These are phyloP conservation scores for Exophiala bonariae DNA, from an alignment of 2,329 filamentous ascomycete species.

Conservation along the genomic window DNA sequence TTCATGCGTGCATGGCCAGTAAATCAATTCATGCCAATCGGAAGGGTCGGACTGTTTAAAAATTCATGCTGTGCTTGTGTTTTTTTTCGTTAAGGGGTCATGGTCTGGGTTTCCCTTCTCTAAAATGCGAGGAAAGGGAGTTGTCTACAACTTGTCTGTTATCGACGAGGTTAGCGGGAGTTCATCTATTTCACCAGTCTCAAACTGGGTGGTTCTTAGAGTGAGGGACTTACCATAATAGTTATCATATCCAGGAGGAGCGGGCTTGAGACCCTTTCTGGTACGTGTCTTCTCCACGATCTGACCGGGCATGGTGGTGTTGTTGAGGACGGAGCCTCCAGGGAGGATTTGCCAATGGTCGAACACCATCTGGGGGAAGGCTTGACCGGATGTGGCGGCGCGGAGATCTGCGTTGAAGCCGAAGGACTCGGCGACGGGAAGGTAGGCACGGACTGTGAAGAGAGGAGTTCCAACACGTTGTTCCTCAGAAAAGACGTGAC, in stretches of 20 bases:
- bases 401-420: constrained; percentile 98
- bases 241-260: constrained; percentile 91
- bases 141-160: constrained; percentile 86
- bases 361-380: constrained; percentile 98
- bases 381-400: constrained; percentile 89
- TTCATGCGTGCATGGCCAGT: too few species aligned
- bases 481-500: constrained; percentile 98
- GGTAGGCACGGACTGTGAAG: constrained; percentile 98
- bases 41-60: too few species aligned
- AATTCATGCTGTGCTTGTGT: too few species aligned
- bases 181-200: too few species aligned
- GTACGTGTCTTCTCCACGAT: constrained; percentile 90
- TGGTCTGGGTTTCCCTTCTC: constrained; percentile 22
- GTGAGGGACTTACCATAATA: constrained; percentile 63
- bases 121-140: constrained; percentile 15
- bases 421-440: constrained; percentile 96
- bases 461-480: constrained; percentile 98
- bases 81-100: too few species aligned
- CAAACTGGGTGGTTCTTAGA: too few species aligned
- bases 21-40: constrained; percentile 19
- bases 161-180: too few species aligned
- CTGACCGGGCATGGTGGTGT: constrained; percentile 75
- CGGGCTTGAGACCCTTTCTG: constrained; percentile 99
- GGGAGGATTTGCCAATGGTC: constrained; percentile 98
- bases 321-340: constrained; percentile 87